Percentiles rank a stretch among this genome's conserved stretches.
Conservation (phyloP, 1,284 basidiomycete species). For the Termitomyces sp. region DNA sequence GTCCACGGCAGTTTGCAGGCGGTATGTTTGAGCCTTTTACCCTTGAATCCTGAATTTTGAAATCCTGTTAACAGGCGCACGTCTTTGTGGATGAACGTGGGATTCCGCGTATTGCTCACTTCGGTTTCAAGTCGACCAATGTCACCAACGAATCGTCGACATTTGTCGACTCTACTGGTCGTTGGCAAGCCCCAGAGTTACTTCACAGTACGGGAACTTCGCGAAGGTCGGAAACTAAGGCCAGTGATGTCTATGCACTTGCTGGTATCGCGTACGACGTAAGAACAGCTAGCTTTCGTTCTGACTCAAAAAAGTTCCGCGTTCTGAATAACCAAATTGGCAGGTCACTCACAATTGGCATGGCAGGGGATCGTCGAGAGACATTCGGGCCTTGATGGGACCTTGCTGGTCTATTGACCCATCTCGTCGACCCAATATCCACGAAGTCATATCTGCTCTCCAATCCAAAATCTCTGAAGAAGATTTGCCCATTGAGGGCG, state of each 20-base stretch:
- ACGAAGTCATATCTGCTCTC: background rate
- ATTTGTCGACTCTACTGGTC: background rate
- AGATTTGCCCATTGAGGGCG: background rate
- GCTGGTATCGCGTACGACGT: background rate
- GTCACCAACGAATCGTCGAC: background rate
- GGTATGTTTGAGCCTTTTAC: background rate
- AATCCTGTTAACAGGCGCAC: background rate
- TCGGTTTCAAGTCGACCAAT: background rate
- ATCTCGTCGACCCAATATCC: background rate
- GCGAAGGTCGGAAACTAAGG: background rate
- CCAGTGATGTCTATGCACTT: background rate
- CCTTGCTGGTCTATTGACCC: background rate
- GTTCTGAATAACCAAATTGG: background rate
- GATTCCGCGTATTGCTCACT: background rate
- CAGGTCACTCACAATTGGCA: background rate
- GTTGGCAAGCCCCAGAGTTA: background rate
- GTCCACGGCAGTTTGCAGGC: background rate
- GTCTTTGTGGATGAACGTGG: background rate
- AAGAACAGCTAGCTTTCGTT: no score
- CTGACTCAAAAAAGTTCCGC: background rate
- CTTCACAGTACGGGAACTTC: background rate
- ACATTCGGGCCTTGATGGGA: background rate
- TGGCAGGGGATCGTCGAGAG: background rate
- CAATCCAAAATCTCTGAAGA: background rate
- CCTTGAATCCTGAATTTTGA: background rate